Conservation (phyloP, 768 basidiomycete genomes). For the Boletales sp. region DNA sequence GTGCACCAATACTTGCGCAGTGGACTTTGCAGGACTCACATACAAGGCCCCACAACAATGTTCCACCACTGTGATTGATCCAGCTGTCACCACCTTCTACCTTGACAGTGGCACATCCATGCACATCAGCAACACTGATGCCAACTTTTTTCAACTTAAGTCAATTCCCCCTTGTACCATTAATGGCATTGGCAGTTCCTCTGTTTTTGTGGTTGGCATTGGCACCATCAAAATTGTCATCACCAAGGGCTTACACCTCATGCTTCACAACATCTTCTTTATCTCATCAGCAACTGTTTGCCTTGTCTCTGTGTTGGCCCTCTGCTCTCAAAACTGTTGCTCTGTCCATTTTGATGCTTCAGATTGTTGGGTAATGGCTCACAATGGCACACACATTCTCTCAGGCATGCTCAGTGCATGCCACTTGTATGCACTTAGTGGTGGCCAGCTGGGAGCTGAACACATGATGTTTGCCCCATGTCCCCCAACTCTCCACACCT, state of each 20-base stretch:
- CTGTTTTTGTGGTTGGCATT: conserved; percentile 13
- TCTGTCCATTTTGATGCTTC: conserved; percentile 16
- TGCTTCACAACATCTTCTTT: conserved; percentile 12
- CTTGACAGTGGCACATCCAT: conserved; percentile 8
- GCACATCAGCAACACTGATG: conserved; percentile 10
- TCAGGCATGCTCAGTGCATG: neutral
- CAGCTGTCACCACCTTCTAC: neutral
- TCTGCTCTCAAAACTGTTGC: conserved; percentile 6
- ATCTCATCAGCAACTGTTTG: conserved; percentile 21
- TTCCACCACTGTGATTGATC: too few species aligned
- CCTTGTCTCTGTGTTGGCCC: conserved; percentile 21
- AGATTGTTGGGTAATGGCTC: conserved; percentile 1
- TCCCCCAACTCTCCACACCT: too few species aligned
- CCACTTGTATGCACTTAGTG: neutral
- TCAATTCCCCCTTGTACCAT: conserved; percentile 7
- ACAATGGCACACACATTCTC: neutral
- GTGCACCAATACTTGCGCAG: too few species aligned
- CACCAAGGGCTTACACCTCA: conserved; percentile 6
- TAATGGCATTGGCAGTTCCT: conserved; percentile 13
- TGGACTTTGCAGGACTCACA: too few species aligned
- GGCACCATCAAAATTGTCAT: conserved; percentile 7
- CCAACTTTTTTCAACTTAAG: conserved; percentile 11
- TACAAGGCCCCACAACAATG: too few species aligned
- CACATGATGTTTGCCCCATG: conserved; percentile 11
- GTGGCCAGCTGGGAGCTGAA: neutral